These are phyloP conservation scores for Trametopsis cervina DNA, from an alignment of 768 basidiomycete species.

Conservation along the genomic window DNA sequence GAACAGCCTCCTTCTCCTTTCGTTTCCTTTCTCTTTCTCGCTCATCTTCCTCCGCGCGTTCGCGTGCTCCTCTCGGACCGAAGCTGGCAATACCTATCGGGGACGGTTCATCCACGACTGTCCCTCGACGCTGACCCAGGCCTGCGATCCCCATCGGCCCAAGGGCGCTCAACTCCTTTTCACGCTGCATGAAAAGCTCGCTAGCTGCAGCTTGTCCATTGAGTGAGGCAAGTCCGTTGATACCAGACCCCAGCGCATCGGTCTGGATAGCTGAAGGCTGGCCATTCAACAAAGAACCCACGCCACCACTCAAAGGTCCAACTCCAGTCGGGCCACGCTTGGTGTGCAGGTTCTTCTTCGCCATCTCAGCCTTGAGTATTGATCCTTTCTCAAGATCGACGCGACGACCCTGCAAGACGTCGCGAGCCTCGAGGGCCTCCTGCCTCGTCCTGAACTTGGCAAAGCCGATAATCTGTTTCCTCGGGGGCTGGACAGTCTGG, in stretches of 20 bases:
- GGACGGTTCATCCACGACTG: conserved; percentile 38
- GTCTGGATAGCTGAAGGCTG: conserved; percentile 11
- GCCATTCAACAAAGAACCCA: conserved; percentile 13
- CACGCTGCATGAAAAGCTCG: conserved; percentile 15
- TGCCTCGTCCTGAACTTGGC: conserved; percentile 88
- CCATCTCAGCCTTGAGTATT: conserved; percentile 97
- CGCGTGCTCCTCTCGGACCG: conserved; percentile 46
- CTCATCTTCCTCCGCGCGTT: conserved; percentile 54
- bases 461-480: conserved; percentile 98
- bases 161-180: conserved; percentile 13
- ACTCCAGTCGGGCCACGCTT: conserved; percentile 62
- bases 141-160: conserved; percentile 16
- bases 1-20: conserved; percentile 47
- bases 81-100: conserved; percentile 33
- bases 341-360: conserved; percentile 98
- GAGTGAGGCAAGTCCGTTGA: conserved; percentile 12
- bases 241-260: conserved; percentile 11
- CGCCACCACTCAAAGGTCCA: conserved; percentile 30
- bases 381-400: conserved; percentile 93
- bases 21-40: conserved; percentile 41
- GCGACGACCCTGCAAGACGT: conserved; percentile 80
- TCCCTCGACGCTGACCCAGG: conserved; percentile 9
- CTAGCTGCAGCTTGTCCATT: conserved; percentile 9
- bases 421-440: conserved; percentile 83
- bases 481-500: conserved; percentile 28